A percentile compares a stretch with the other conserved stretches of the same genome.
phyloP scores from a whole-genome alignment of 768 basidiomycete species.

The Pisolithus microcarpus region DNA sequence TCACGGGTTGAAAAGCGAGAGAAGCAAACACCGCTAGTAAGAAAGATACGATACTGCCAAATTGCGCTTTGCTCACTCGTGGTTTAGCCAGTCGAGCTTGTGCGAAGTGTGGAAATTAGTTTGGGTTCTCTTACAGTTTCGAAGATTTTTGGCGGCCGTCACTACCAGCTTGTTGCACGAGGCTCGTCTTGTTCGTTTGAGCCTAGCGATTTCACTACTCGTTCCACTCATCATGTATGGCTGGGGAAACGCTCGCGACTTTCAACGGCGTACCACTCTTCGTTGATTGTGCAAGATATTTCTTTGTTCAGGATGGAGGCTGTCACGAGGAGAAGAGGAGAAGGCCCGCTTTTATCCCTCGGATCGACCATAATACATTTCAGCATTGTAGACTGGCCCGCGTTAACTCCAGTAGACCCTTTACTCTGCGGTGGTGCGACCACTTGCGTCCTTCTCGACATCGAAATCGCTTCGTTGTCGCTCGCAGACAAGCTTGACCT shows the following conservation, averaged over 20 bases:
- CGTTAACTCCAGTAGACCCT: constrained; percentile 33
- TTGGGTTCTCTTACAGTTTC: constrained; percentile 43
- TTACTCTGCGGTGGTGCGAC: constrained; percentile 44
- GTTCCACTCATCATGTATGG: constrained; percentile 43
- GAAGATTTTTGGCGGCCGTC: constrained; percentile 26
- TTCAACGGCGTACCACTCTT: constrained; percentile 39
- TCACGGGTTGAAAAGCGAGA: constrained; percentile 9
- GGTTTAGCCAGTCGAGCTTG: constrained; percentile 16
- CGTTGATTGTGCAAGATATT: constrained; percentile 35
- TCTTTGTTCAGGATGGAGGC: constrained; percentile 38
- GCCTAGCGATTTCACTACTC: constrained; percentile 40
- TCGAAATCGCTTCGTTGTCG: constrained; percentile 39
- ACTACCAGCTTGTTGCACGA: constrained; percentile 39
- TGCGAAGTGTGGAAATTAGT: constrained; percentile 38
- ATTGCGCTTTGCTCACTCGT: constrained; percentile 1
- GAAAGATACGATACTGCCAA: background rate
- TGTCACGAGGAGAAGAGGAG: constrained; percentile 21
- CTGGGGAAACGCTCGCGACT: constrained; percentile 41
- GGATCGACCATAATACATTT: constrained; percentile 25
- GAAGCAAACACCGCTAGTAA: constrained; percentile 16
- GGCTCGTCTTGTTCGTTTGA: constrained; percentile 35
- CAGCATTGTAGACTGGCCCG: constrained; percentile 55
- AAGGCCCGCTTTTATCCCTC: constrained; percentile 26
- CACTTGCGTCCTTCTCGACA: constrained; percentile 44
- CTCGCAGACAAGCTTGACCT: constrained; percentile 50